Evolutionary conservation across 306 rosid genomes (phyloP).

Genomic region (Trichosanthes truncata): DNA sequence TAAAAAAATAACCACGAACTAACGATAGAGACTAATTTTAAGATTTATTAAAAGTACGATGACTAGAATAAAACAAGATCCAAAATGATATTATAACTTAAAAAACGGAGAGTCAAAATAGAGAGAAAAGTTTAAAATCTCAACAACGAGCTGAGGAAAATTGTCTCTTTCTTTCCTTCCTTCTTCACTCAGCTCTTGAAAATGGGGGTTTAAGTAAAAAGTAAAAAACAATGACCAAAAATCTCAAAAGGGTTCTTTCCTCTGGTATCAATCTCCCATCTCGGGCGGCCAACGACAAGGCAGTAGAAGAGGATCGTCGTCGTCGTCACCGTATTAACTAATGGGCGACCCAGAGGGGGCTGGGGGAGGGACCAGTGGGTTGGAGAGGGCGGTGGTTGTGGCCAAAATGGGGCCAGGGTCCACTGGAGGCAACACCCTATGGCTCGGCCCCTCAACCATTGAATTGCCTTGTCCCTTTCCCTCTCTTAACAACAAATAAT

Average conservation of each 20-base stretch:
- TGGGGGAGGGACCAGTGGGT: slow-evolving; percentile 19
- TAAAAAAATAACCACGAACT: too few relatives aligned
- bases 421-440: slow-evolving; percentile 30
- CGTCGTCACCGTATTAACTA: background rate
- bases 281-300: background rate
- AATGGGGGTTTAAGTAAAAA: too few relatives aligned
- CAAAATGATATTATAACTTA: too few relatives aligned
- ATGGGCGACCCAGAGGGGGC: background rate
- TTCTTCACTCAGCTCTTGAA: too few relatives aligned
- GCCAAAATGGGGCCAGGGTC: slow-evolving; percentile 21
- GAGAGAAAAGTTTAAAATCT: too few relatives aligned
- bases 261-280: background rate
- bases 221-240: too few relatives aligned
- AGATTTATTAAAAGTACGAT: too few relatives aligned
- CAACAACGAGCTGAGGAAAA: too few relatives aligned
- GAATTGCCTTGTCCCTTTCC: slow-evolving; percentile 38
- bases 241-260: background rate
- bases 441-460: slow-evolving; percentile 31
- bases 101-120: too few relatives aligned
- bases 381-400: slow-evolving; percentile 32
- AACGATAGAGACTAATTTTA: too few relatives aligned
- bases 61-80: too few relatives aligned
- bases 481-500: slow-evolving; percentile 12
- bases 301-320: background rate
- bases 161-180: too few relatives aligned